These are phyloP conservation scores for Yamadazyma insecticola DNA, from an alignment of 805 yeast species.

Conservation along the genomic window DNA sequence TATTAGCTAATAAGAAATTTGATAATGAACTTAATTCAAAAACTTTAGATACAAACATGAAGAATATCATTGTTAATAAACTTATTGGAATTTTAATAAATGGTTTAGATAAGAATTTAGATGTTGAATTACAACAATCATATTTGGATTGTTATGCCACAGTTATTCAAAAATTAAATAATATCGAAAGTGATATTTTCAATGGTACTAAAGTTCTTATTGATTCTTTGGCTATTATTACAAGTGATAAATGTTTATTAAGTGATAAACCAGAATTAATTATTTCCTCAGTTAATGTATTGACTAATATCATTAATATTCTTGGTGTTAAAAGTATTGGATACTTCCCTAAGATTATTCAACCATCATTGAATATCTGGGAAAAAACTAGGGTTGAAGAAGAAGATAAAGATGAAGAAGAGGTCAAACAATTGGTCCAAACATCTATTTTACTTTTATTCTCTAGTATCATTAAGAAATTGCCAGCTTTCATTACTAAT, in stretches of 20 bases:
- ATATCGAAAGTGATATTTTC: constrained; percentile 16
- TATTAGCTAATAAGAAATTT: constrained; percentile 63
- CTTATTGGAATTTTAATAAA: constrained; percentile 48
- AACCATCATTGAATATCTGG: constrained; percentile 64
- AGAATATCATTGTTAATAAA: constrained; percentile 46
- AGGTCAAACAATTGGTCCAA: constrained; percentile 46
- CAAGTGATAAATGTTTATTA: constrained; percentile 49
- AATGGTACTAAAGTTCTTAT: constrained; percentile 42
- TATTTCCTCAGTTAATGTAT: constrained; percentile 68
- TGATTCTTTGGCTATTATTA: constrained; percentile 45
- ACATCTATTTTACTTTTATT: constrained; percentile 67
- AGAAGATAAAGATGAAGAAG: constrained; percentile 2
- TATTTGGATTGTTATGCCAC: constrained; percentile 64
- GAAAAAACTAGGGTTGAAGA: constrained; percentile 24
- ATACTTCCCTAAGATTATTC: constrained; percentile 77
- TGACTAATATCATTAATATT: constrained; percentile 63
- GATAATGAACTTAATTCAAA: constrained; percentile 55
- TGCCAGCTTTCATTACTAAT: constrained; percentile 80
- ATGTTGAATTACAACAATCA: constrained; percentile 57
- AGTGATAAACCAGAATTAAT: constrained; percentile 56
- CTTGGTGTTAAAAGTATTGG: constrained; percentile 87
- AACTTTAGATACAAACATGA: constrained; percentile 36
- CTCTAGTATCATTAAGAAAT: constrained; percentile 70
- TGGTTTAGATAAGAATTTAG: constrained; percentile 30
- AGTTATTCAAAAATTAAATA: constrained; percentile 60